Conservation (phyloP, 331 rosid species). For the Rhamnella rubrinervis region DNA sequence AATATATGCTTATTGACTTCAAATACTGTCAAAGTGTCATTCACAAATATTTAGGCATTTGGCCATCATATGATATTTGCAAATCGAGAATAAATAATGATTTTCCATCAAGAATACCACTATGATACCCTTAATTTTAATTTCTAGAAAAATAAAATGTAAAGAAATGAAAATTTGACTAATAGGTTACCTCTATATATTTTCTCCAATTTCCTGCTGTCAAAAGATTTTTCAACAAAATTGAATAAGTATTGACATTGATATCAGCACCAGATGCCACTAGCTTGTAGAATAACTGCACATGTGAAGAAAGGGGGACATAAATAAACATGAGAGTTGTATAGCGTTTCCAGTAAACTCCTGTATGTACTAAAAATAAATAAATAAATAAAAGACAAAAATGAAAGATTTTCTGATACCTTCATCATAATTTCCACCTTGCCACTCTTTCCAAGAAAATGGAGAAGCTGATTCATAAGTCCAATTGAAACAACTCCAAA, state of each 20-base stretch:
- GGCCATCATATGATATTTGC: not conserved
- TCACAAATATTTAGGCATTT: not conserved
- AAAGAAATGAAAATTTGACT: not conserved
- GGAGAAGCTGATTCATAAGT: constrained; percentile 65
- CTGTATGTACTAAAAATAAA: not conserved
- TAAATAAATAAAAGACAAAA: not conserved
- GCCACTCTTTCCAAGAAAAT: constrained; percentile 83
- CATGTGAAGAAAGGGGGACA: not conserved
- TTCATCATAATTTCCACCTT: constrained; percentile 79
- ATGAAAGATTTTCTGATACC: constrained; percentile 39
- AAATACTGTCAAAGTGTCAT: not conserved
- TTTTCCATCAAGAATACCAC: constrained; percentile 13
- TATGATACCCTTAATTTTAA: not conserved
- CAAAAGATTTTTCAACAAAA: constrained; percentile 81
- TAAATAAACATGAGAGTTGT: not conserved
- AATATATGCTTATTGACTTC: too few species aligned
- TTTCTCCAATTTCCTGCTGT: constrained; percentile 91
- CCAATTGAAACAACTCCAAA: constrained; percentile 68
- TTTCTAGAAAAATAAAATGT: not conserved
- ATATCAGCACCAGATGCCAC: constrained; percentile 64
- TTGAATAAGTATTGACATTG: constrained; percentile 66
- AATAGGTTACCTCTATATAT: constrained; percentile 69
- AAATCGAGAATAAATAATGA: constrained; percentile 9
- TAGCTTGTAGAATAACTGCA: constrained; percentile 82
- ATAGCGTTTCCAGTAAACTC: not conserved